Evolutionary conservation across 805 yeast genomes (phyloP).

Genomic region (Torulaspora gathmanii): DNA sequence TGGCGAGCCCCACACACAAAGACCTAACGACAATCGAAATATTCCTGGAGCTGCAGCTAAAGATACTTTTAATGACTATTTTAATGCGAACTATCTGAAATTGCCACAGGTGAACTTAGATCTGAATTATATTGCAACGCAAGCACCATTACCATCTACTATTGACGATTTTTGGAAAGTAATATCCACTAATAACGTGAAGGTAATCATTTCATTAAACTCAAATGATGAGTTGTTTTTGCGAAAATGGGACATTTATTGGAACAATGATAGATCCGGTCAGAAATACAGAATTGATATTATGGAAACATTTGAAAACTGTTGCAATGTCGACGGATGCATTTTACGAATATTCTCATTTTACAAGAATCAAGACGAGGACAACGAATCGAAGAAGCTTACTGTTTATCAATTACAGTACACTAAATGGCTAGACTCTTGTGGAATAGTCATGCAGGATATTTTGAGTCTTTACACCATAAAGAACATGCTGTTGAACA

Average conservation of each 20-base stretch:
- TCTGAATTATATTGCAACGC: conserved; percentile 70
- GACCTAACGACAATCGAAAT: neutral
- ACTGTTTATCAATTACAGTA: conserved; percentile 69
- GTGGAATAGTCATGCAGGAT: conserved; percentile 45
- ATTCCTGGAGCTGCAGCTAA: conserved; percentile 10
- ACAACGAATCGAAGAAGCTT: conserved; percentile 32
- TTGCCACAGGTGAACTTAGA: conserved; percentile 39
- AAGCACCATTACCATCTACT: conserved; percentile 79
- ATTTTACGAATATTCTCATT: conserved; percentile 34
- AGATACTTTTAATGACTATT: conserved; percentile 49
- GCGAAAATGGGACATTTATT: conserved; percentile 78
- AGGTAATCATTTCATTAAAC: conserved; percentile 73
- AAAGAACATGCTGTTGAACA: conserved; percentile 29
- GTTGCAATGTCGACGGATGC: conserved; percentile 32
- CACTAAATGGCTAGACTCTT: conserved; percentile 80
- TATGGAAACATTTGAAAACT: conserved; percentile 29
- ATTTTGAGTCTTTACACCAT: conserved; percentile 32
- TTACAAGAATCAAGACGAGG: conserved; percentile 28
- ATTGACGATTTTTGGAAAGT: conserved; percentile 89
- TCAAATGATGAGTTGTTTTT: conserved; percentile 68
- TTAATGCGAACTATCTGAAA: conserved; percentile 76
- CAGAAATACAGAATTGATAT: conserved; percentile 35
- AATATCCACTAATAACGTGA: conserved; percentile 55
- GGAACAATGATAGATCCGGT: conserved; percentile 51
- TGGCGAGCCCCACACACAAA: neutral